Evolutionary conservation across 2,329 filamentous ascomycete species (phyloP).

Genomic region (Aspergillus nomiae): DNA sequence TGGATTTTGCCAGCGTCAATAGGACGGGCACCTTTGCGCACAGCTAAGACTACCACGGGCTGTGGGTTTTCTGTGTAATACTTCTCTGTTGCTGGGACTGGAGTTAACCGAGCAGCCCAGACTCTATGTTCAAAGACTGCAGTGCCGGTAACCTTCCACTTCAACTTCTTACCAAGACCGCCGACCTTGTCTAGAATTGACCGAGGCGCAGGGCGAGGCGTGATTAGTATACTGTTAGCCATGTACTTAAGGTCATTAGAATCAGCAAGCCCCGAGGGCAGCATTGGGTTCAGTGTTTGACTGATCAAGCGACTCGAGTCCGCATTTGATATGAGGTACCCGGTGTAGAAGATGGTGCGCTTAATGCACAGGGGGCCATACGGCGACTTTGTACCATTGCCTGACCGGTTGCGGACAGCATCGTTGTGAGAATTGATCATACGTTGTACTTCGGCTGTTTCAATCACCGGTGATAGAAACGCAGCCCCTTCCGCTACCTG

Average conservation of each 20-base stretch:
- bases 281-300: slow-evolving; percentile 58
- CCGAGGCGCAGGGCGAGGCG: slow-evolving; percentile 71
- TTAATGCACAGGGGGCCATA: slow-evolving; percentile 68
- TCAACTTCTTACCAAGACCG: slow-evolving; percentile 79
- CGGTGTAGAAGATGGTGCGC: slow-evolving; percentile 87
- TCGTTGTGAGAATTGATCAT: slow-evolving; percentile 86
- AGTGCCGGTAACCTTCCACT: slow-evolving; percentile 79
- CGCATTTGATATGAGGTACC: slow-evolving; percentile 75
- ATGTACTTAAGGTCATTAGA: slow-evolving; percentile 73
- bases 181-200: slow-evolving; percentile 80
- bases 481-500: slow-evolving; percentile 78
- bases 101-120: slow-evolving; percentile 81
- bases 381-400: slow-evolving; percentile 44
- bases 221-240: slow-evolving; percentile 90
- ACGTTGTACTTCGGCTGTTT: slow-evolving; percentile 81
- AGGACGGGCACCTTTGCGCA: slow-evolving; percentile 73
- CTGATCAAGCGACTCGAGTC: slow-evolving; percentile 73
- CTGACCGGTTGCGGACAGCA: slow-evolving; percentile 30
- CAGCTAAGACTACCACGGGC: slow-evolving; percentile 80
- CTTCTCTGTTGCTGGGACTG: slow-evolving; percentile 66
- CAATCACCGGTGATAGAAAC: slow-evolving; percentile 73
- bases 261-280: slow-evolving; percentile 64
- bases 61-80: slow-evolving; percentile 78
- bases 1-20: slow-evolving; percentile 80
- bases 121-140: slow-evolving; percentile 76